Conservation (phyloP, 306 rosid genomes). For the Macrotyloma uniflorum region DNA sequence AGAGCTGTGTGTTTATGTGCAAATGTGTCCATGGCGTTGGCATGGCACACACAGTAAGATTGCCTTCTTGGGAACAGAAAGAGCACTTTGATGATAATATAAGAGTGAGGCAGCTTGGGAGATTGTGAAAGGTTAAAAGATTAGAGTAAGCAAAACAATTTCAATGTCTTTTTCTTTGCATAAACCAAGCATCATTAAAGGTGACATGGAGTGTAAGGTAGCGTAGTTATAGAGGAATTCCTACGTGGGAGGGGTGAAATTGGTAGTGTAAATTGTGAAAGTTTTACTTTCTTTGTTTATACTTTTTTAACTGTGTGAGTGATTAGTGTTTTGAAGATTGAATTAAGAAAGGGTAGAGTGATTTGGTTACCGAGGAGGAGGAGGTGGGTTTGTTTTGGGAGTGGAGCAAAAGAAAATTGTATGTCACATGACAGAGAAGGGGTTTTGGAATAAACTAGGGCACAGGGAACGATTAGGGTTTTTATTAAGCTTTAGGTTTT, state of each 20-base stretch:
- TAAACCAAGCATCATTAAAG: slow-evolving; percentile 41
- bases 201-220: slow-evolving; percentile 33
- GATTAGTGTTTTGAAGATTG: slow-evolving; percentile 41
- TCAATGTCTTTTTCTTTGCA: slow-evolving; percentile 44
- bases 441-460: slow-evolving; percentile 59
- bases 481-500: slow-evolving; percentile 56
- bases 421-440: slow-evolving; percentile 53
- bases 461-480: slow-evolving; percentile 72
- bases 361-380: slow-evolving; percentile 72
- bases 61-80: slow-evolving; percentile 59
- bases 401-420: slow-evolving; percentile 57
- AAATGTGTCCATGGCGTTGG: slow-evolving; percentile 45
- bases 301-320: slow-evolving; percentile 42
- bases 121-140: slow-evolving; percentile 72
- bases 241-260: slow-evolving; percentile 39
- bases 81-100: slow-evolving; percentile 54
- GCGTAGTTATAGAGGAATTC: slow-evolving; percentile 53
- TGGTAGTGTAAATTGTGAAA: slow-evolving; percentile 22
- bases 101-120: slow-evolving; percentile 63
- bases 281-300: slow-evolving; percentile 34
- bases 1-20: slow-evolving; percentile 60
- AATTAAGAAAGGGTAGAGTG: slow-evolving; percentile 53
- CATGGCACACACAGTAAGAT: slow-evolving; percentile 41
- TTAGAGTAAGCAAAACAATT: slow-evolving; percentile 57
- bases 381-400: slow-evolving; percentile 93